Conservation (phyloP, 2,329 filamentous ascomycete genomes). For the Zalaria obscura region DNA sequence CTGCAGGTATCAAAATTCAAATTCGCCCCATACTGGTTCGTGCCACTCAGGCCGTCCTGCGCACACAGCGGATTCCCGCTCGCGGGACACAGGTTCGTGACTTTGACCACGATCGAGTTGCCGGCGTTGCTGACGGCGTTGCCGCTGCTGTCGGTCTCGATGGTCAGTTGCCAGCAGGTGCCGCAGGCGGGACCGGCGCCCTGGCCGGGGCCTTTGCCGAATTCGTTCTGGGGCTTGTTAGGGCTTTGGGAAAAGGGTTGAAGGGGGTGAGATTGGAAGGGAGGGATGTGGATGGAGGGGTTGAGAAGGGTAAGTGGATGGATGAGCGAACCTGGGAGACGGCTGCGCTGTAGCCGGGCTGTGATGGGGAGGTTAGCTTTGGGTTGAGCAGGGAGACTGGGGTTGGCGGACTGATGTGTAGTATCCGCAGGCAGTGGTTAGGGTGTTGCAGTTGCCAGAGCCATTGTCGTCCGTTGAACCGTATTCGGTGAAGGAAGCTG, state of each 20-base stretch:
- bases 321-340: constrained; percentile 9
- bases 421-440: constrained; percentile 23
- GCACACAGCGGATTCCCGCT: constrained; percentile 23
- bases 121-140: constrained; percentile 15
- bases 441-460: constrained; percentile 21
- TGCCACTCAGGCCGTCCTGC: constrained; percentile 16
- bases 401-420: constrained; percentile 10
- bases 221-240: constrained; percentile 17
- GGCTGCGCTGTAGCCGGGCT: constrained; percentile 21
- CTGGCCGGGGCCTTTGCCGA: constrained; percentile 21
- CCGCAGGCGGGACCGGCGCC: constrained; percentile 25
- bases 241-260: too few relatives aligned
- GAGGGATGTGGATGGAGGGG: too few relatives aligned
- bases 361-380: neutral
- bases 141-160: constrained; percentile 18
- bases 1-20: constrained; percentile 21
- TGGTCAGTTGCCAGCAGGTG: constrained; percentile 24
- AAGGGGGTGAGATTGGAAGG: too few relatives aligned
- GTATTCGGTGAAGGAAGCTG: constrained; percentile 21
- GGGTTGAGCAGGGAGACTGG: neutral
- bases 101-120: constrained; percentile 22
- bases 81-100: constrained; percentile 27
- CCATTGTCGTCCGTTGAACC: constrained; percentile 19
- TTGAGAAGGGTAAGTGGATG: too few relatives aligned
- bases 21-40: constrained; percentile 25